These are phyloP conservation scores for Galeopsis tetrahit DNA, from an alignment of 257 asterid genomes.

Conservation along the genomic window DNA sequence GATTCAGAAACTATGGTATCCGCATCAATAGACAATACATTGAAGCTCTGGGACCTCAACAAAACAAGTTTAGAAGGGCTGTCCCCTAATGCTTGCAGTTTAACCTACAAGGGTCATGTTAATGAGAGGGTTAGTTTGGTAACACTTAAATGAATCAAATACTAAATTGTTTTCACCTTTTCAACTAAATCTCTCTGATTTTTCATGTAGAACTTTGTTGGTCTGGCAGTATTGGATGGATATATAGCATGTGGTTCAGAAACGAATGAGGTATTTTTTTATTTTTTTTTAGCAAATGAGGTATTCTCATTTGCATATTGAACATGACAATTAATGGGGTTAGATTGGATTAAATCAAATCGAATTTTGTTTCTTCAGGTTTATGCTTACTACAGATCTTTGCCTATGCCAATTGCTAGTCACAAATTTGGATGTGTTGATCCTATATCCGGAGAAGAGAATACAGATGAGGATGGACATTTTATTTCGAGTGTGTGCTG, in stretches of 20 bases:
- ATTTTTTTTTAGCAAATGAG: too few species aligned
- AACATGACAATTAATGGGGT: too few species aligned
- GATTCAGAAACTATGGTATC: conserved; percentile 56
- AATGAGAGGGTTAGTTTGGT: conserved; percentile 46
- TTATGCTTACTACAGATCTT: conserved; percentile 56
- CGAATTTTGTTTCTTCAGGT: conserved; percentile 47
- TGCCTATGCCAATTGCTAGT: conserved; percentile 66
- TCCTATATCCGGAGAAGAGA: conserved; percentile 45
- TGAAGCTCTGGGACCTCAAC: conserved; percentile 65
- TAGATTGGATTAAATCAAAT: too few species aligned
- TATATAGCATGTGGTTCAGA: conserved; percentile 66
- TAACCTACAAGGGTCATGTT: conserved; percentile 54
- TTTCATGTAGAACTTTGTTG: conserved; percentile 59
- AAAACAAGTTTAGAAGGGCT: conserved; percentile 44
- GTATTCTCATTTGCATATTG: background rate
- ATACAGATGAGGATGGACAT: conserved; percentile 38
- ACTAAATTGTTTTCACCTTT: background rate
- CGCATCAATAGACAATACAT: conserved; percentile 54
- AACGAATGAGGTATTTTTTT: conserved; percentile 54
- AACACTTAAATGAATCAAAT: background rate
- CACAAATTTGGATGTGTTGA: conserved; percentile 53
- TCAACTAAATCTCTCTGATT: background rate
- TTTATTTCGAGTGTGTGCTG: conserved; percentile 79
- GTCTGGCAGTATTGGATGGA: conserved; percentile 58
- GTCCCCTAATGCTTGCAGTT: conserved; percentile 49